phyloP scores from a whole-genome alignment of 345 rosid species.

The Psidium friedrichsthalianum region DNA sequence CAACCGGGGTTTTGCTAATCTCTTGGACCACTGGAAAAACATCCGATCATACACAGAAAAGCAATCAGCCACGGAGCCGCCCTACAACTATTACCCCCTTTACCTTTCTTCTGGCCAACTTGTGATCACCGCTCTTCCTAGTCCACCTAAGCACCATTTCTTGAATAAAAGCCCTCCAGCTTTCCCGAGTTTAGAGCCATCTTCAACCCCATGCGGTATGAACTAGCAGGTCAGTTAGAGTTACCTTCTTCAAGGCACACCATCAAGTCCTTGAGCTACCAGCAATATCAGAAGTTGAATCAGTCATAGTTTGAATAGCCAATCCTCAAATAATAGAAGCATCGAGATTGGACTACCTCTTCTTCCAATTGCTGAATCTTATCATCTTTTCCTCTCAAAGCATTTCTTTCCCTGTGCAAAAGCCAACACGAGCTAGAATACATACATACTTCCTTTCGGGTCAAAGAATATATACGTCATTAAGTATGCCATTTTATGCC shows the following conservation, averaged over 20 bases:
- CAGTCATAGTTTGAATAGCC: not conserved
- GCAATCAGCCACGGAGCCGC: not conserved
- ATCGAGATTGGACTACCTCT: constrained; percentile 30
- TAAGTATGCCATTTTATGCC: not conserved
- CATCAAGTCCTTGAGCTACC: constrained; percentile 72
- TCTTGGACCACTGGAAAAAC: not conserved
- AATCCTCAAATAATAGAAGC: not conserved
- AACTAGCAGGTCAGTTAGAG: constrained; percentile 20
- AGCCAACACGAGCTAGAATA: not conserved
- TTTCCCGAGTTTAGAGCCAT: not conserved
- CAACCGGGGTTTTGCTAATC: not conserved
- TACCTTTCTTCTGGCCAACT: not conserved
- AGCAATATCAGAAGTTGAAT: not conserved
- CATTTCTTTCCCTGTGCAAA: constrained; percentile 53
- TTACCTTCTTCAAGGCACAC: constrained; percentile 41
- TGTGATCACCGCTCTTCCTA: not conserved
- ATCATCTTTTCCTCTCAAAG: constrained; percentile 38
- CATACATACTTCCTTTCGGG: too few relatives aligned
- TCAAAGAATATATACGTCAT: too few relatives aligned
- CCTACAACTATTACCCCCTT: not conserved
- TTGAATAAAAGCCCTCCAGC: not conserved
- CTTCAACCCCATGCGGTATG: constrained; percentile 20
- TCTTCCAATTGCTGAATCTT: constrained; percentile 47
- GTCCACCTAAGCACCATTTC: not conserved
- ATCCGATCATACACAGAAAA: not conserved